Evolutionary conservation across 805 yeast species (phyloP), one percentile per base, ranked within the genome.

Genomic region (Schwanniomyces occidentalis): DNA sequence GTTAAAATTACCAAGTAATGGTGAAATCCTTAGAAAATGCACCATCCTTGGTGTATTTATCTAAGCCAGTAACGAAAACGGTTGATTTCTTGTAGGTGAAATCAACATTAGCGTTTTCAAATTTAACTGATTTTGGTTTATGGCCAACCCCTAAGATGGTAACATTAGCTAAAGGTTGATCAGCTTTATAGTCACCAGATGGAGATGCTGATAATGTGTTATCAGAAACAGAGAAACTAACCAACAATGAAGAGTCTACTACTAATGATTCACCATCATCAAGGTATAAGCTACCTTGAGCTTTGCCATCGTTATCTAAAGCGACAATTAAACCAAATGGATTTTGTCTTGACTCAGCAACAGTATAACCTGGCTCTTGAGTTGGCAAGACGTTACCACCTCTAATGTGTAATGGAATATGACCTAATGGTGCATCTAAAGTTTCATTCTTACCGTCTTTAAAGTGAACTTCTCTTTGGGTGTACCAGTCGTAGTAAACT

Each of bases 401-500:
- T 35, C 51, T 38, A 14, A 53, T 32, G 28, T 49, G 52, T 8
- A 53, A 35, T 14, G 58, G 58, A 27, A 53, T 53, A 29, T 51
- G 52, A 7, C 56, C 58, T 26, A 53, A 39, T 17, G 57, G 57
- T 9, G 58, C 56, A 20, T 42, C 45, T 27, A 52, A 34, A 10
- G 58, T 45, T 32, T 47, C 53, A 32, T 52, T 52, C 26, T 35
- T 40, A 5, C 52, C 56, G 12, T 30, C 43, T 13, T 34, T 35
- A 34, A 45, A 48, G 30, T 46, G 33, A 21, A 35, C 44, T 15
- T 37, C 32, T 18, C 45, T 38, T 14, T 33, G 34, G 4, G 56
- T 47, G 41, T 52, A 52, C 54, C 52, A 53, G 37, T 53, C 58
- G 35, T 53, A 53, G 36, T 53, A 53, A 14, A 52, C 45, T 25